Base-by-base conservation (phyloP, 2,329 filamentous ascomycete genomes). In the Fusarium xylarioides region DNA sequence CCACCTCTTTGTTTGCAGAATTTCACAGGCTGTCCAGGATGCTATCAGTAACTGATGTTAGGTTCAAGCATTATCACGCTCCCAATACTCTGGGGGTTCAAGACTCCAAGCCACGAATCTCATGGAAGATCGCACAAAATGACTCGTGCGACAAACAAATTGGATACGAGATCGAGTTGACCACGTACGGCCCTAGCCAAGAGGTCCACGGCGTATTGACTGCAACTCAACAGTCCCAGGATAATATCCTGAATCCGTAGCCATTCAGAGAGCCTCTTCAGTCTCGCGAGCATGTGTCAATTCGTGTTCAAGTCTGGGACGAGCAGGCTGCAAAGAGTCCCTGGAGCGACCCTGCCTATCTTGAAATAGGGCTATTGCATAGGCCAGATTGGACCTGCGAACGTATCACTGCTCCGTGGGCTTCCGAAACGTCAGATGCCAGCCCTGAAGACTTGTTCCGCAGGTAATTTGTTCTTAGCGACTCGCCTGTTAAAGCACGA, bases 291-390 rank as follows among this genome's bases (percentile, higher is more conserved):
- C 56, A 56, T 30, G 60, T 59, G 18, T 74, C 61, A 30, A 56
- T 74, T 21, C 59, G 72, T 12, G 64, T 74, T 19, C 63, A 64
- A 12, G 42, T 46, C 10, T 67, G 52, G 57, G 57, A 46, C 4
- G 47, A 62, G 1, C 47, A 65, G 3, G 18, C 46, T 11, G 43
- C 70, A 12, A 26, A 44, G 21, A 62, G 63, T 15, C 34, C 49
- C 12, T 74, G 72, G 71, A 74, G 72, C 26, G 50, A 74, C 15
- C 62, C 68, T 6, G 49, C 40, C 10, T 43, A 35, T 35, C 43
- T 83, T 5, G 81, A 83, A 65, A 71, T 77, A 6, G 81, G 81
- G 5, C 71, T 83, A 2, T 61, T 83, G 6, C 54, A 37, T 23
- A 65, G 79, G 14, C 19, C 35, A 19, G 35, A 37, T 37, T 37